Evolutionary conservation across 306 rosid genomes (phyloP).

Genomic region (Cicer chorassanicum): DNA sequence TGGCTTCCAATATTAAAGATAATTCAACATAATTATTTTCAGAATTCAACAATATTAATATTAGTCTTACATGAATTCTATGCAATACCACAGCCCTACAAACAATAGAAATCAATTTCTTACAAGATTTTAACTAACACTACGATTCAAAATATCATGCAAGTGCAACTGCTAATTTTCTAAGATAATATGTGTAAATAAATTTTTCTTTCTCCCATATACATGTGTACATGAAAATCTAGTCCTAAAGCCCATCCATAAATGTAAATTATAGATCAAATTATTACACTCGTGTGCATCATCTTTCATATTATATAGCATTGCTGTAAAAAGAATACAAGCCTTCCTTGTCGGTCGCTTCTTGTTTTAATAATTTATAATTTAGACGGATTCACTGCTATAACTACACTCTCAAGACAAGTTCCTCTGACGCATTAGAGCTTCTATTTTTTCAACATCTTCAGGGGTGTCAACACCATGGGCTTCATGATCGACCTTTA

Average conservation of each 20-base stretch:
- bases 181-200: neutral
- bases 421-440: constrained; percentile 76
- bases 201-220: neutral
- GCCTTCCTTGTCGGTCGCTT: neutral
- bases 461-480: constrained; percentile 94
- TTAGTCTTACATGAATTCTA: neutral
- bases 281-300: neutral
- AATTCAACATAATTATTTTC: too few relatives aligned
- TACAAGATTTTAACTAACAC: neutral
- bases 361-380: neutral
- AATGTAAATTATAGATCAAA: neutral
- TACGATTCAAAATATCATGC: constrained; percentile 3
- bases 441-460: constrained; percentile 86
- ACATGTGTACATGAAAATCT: neutral
- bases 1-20: too few relatives aligned
- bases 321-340: neutral
- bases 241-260: neutral
- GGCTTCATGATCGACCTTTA: constrained; percentile 90
- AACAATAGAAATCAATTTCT: neutral
- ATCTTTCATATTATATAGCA: too few relatives aligned
- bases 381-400: neutral
- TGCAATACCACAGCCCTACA: neutral
- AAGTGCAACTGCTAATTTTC: neutral
- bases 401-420: constrained; percentile 52
- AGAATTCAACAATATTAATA: too few relatives aligned